A percentile compares a stretch with the other conserved stretches of the same genome.
Conservation (phyloP, 805 yeast species). For the Metahyphopichia silvanorum region DNA sequence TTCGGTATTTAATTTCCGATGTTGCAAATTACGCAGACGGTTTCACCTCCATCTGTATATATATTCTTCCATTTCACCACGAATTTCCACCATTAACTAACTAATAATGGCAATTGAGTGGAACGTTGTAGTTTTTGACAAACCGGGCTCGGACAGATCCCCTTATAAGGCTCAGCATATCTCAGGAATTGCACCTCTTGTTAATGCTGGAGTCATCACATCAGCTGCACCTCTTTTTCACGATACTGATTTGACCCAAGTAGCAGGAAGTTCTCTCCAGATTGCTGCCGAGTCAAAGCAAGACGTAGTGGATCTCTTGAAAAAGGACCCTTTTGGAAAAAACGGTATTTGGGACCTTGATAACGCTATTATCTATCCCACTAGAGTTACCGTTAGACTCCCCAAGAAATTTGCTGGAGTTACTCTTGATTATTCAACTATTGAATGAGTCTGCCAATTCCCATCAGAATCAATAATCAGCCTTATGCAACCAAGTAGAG, state of each 20-base stretch:
- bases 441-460: too few relatives aligned
- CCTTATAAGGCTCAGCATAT: slow-evolving; percentile 50
- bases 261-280: slow-evolving; percentile 69
- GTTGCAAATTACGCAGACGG: too few relatives aligned
- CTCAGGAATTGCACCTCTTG: slow-evolving; percentile 23
- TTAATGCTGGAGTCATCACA: slow-evolving; percentile 35
- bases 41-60: not conserved
- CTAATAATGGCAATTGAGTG: slow-evolving; percentile 45
- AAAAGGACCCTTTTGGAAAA: slow-evolving; percentile 58
- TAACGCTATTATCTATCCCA: slow-evolving; percentile 56
- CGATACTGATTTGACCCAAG: slow-evolving; percentile 43
- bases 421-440: slow-evolving; percentile 1
- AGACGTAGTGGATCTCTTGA: slow-evolving; percentile 61
- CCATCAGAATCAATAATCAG: too few relatives aligned
- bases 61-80: not conserved
- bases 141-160: slow-evolving; percentile 59
- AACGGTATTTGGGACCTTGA: slow-evolving; percentile 77
- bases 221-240: slow-evolving; percentile 43
- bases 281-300: slow-evolving; percentile 62
- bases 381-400: slow-evolving; percentile 24
- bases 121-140: slow-evolving; percentile 68
- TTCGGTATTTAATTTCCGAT: too few relatives aligned
- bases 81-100: slow-evolving; percentile 4
- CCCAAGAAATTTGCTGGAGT: not conserved
- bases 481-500: too few relatives aligned